Percentiles rank a stretch among this genome's conserved stretches.
These are phyloP conservation scores for Fragaria nilgerrensis DNA, from an alignment of 306 rosid species.

Conservation along the genomic window DNA sequence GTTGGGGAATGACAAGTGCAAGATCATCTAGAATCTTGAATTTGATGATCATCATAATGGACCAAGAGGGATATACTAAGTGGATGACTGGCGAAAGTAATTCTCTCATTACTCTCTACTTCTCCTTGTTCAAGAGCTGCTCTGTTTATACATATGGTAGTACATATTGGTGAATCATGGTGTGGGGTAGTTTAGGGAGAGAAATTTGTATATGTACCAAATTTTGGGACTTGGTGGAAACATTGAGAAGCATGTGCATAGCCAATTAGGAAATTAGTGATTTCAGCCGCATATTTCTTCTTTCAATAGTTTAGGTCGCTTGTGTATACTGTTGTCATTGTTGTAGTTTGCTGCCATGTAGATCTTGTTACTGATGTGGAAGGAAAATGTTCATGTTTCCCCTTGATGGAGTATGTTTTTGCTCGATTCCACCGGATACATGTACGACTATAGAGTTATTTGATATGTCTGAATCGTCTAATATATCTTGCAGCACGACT, in stretches of 20 bases:
- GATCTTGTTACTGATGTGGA: slow-evolving; percentile 29
- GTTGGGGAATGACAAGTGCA: slow-evolving; percentile 69
- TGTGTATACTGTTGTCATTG: slow-evolving; percentile 44
- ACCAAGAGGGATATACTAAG: slow-evolving; percentile 22
- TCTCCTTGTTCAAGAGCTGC: slow-evolving; percentile 26
- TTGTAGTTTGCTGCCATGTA: slow-evolving; percentile 30
- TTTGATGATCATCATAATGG: slow-evolving; percentile 11
- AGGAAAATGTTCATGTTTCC: slow-evolving; percentile 42
- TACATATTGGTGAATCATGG: slow-evolving; percentile 13
- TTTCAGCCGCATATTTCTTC: slow-evolving; percentile 29
- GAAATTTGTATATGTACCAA: slow-evolving; percentile 44
- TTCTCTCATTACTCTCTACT: slow-evolving; percentile 21
- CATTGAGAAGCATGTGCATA: slow-evolving; percentile 52
- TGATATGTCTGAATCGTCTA: not conserved
- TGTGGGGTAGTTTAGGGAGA: slow-evolving; percentile 34
- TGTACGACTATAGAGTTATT: too few species aligned
- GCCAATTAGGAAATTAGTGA: slow-evolving; percentile 41
- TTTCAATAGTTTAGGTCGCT: slow-evolving; percentile 40
- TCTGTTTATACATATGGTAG: slow-evolving; percentile 25
- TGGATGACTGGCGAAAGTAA: slow-evolving; percentile 23
- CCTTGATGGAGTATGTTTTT: not conserved
- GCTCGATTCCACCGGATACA: not conserved
- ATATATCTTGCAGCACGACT: not conserved
- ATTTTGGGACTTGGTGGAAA: slow-evolving; percentile 41
- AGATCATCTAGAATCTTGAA: slow-evolving; percentile 33